phyloP scores from a whole-genome alignment of 768 basidiomycete genomes.

The Trametes sanguinea region DNA sequence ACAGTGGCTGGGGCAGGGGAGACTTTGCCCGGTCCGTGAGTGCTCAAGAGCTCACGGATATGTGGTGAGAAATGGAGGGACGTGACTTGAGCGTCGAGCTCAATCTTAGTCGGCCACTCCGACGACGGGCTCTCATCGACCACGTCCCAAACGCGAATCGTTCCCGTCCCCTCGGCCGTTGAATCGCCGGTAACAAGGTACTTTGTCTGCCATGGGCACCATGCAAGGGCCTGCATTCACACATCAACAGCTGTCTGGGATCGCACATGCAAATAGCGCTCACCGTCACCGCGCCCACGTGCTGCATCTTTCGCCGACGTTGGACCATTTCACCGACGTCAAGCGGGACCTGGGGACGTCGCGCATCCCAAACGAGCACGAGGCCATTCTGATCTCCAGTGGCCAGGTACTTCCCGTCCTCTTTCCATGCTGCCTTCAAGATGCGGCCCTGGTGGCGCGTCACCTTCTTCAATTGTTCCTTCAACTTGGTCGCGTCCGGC shows the following conservation, averaged over 20 bases:
- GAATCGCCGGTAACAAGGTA: slow-evolving; percentile 50
- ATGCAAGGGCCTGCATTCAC: slow-evolving; percentile 49
- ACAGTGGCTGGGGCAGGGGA: not conserved
- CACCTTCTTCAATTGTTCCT: slow-evolving; percentile 65
- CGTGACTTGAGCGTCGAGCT: slow-evolving; percentile 61
- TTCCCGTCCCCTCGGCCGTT: slow-evolving; percentile 45
- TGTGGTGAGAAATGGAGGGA: slow-evolving; percentile 76
- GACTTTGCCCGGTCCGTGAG: slow-evolving; percentile 60
- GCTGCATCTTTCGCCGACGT: slow-evolving; percentile 70
- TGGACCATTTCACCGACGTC: slow-evolving; percentile 57
- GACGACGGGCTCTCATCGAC: slow-evolving; percentile 44
- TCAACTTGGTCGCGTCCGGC: slow-evolving; percentile 43
- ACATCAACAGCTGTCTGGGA: not conserved
- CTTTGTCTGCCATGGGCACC: slow-evolving; percentile 59
- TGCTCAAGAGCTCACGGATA: slow-evolving; percentile 83
- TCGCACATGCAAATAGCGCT: slow-evolving; percentile 21
- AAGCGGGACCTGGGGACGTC: slow-evolving; percentile 47
- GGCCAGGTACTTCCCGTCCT: slow-evolving; percentile 66
- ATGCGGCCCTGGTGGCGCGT: slow-evolving; percentile 70
- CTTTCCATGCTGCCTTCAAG: slow-evolving; percentile 66
- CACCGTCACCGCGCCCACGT: slow-evolving; percentile 59
- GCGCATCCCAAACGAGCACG: slow-evolving; percentile 76
- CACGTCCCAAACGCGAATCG: slow-evolving; percentile 57
- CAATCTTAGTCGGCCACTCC: slow-evolving; percentile 43
- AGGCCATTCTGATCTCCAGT: slow-evolving; percentile 77